phyloP scores from a whole-genome alignment of 495 filamentous ascomycete genomes.

The Sphaerosporella brunnea region DNA sequence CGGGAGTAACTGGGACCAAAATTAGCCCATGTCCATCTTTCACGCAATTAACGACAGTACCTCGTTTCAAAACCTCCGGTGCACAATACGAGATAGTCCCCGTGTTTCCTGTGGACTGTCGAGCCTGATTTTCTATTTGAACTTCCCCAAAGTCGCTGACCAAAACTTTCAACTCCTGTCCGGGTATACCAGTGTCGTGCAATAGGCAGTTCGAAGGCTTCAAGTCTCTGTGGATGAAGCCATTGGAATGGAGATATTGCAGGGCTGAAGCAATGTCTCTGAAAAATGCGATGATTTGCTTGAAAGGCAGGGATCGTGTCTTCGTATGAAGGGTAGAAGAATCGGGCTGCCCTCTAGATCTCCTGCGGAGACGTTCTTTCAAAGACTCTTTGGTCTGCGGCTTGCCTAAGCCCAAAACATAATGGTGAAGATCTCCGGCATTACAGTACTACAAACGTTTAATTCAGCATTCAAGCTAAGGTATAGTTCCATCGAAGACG shows the following conservation, averaged over 20 bases:
- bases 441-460: conserved; percentile 52
- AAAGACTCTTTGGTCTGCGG: conserved; percentile 58
- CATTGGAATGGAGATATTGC: conserved; percentile 76
- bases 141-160: conserved; percentile 98
- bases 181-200: conserved; percentile 24
- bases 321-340: conserved; percentile 31
- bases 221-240: conserved; percentile 89
- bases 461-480: not conserved
- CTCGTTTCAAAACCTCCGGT: conserved; percentile 67
- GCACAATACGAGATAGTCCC: conserved; percentile 97
- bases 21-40: not conserved
- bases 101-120: conserved; percentile 79
- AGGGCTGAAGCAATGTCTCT: conserved; percentile 85
- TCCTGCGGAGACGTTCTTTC: conserved; percentile 68
- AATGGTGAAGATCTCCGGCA: conserved; percentile 72
- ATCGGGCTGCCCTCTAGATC: conserved; percentile 48
- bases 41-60: conserved; percentile 7
- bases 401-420: conserved; percentile 52
- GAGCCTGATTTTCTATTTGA: conserved; percentile 56
- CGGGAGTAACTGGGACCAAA: conserved; percentile 31
- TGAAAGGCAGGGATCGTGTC: conserved; percentile 55
- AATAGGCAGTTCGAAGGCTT: conserved; percentile 95
- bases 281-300: conserved; percentile 94
- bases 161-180: conserved; percentile 47
- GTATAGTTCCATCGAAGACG: not conserved